Conservation (phyloP, 2,329 filamentous ascomycete genomes). For the Sporothrix curviconia region DNA sequence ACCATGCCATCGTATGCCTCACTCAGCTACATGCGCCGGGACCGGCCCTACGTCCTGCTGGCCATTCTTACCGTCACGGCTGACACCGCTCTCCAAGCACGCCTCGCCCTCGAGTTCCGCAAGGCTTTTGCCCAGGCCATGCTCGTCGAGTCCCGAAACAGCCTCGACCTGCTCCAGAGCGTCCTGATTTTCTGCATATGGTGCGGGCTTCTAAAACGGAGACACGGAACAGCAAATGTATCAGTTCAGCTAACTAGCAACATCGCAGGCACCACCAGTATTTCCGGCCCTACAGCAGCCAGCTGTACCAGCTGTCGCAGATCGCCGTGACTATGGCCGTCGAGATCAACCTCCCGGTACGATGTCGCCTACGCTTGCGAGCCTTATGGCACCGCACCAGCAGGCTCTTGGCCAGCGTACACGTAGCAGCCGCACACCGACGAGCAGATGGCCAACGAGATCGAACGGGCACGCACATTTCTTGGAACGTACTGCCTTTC, state of each 20-base stretch:
- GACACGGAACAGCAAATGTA: no score
- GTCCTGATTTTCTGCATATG: slow-evolving; percentile 21
- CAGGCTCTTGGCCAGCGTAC: not conserved
- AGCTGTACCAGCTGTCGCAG: slow-evolving; percentile 22
- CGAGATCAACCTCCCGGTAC: slow-evolving; percentile 17
- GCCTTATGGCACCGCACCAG: not conserved
- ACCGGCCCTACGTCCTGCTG: slow-evolving; percentile 20
- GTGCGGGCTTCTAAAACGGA: slow-evolving; percentile 3
- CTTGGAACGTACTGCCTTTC: slow-evolving; percentile 21
- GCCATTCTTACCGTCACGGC: slow-evolving; percentile 16
- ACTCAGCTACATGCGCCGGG: slow-evolving; percentile 17
- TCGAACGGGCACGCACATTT: slow-evolving; percentile 19
- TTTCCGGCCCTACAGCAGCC: slow-evolving; percentile 16
- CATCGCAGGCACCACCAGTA: slow-evolving; percentile 18
- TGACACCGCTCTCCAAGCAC: slow-evolving; percentile 15
- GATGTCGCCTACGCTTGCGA: not conserved
- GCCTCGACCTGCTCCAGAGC: slow-evolving; percentile 21
- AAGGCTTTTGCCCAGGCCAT: slow-evolving; percentile 18
- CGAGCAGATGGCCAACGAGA: slow-evolving; percentile 11
- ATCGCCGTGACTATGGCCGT: slow-evolving; percentile 20
- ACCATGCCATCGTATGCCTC: slow-evolving; percentile 14
- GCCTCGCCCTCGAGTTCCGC: slow-evolving; percentile 20
- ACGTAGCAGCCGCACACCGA: not conserved
- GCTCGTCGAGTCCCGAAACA: slow-evolving; percentile 19
- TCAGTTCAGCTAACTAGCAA: not conserved